These are phyloP conservation scores for Jaltomata sinuosa DNA, from an alignment of 257 asterid species.

Conservation along the genomic window DNA sequence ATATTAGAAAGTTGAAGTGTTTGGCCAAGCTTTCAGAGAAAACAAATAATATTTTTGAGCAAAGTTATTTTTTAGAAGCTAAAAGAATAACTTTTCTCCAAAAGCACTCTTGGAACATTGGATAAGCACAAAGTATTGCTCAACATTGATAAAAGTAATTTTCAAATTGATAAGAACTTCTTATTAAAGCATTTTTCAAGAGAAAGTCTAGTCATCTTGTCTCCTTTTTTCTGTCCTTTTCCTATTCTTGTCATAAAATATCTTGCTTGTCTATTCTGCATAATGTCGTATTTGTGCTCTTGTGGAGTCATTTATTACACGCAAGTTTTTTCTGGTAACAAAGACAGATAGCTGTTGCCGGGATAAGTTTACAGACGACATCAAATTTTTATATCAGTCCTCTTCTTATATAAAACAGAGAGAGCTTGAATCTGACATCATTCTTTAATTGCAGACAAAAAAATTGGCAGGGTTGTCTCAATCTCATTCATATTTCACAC, in stretches of 20 bases:
- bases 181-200: no score
- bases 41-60: no score
- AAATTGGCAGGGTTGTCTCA: not conserved
- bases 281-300: not conserved
- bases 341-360: not conserved
- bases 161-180: no score
- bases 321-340: not conserved
- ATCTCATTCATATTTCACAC: not conserved
- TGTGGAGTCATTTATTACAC: not conserved
- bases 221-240: not conserved
- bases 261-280: not conserved
- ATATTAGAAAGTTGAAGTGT: no score
- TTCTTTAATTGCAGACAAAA: not conserved
- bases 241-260: not conserved
- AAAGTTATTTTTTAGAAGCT: no score
- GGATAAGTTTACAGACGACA: not conserved
- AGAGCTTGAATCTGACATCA: not conserved
- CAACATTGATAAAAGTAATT: no score
- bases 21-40: no score
- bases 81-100: no score
- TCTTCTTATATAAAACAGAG: no score
- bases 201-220: not conserved
- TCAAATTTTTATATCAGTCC: not conserved
- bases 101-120: no score
- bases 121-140: no score